phyloP scores from a whole-genome alignment of 2,329 filamentous ascomycete species.

The Conoideocrella luteorostrata region DNA sequence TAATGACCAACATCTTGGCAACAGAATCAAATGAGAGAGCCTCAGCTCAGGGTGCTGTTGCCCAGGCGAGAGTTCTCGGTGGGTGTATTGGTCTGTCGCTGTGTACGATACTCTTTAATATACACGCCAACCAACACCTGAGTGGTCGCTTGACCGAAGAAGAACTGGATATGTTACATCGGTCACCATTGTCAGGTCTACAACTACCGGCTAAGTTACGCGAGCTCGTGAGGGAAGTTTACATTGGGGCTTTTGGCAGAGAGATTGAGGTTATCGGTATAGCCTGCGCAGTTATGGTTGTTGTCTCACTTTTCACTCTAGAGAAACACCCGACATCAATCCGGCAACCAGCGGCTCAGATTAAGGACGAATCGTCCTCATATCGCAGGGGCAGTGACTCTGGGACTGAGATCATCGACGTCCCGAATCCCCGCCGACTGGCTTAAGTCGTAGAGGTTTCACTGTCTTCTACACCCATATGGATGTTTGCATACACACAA shows the following conservation, averaged over 20 bases:
- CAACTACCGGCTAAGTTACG: conserved; percentile 26
- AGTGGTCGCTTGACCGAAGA: conserved; percentile 25
- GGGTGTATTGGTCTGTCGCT: conserved; percentile 52
- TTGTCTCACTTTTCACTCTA: conserved; percentile 37
- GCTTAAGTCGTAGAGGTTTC: no score
- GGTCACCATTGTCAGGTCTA: conserved; percentile 34
- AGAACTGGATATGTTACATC: conserved; percentile 37
- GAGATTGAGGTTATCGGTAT: conserved; percentile 42
- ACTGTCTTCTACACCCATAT: no score
- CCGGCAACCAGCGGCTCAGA: conserved; percentile 21
- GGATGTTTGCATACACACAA: no score
- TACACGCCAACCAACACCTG: conserved; percentile 32
- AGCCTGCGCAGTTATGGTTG: conserved; percentile 35
- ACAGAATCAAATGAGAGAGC: conserved; percentile 44
- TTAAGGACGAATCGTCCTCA: conserved; percentile 22
- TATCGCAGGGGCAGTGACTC: conserved; percentile 29
- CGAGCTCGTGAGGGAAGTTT: conserved; percentile 32
- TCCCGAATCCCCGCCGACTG: conserved; percentile 16
- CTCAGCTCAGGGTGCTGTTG: conserved; percentile 52
- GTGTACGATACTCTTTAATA: conserved; percentile 54
- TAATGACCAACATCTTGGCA: conserved; percentile 48
- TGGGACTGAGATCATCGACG: conserved; percentile 29
- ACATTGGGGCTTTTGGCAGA: conserved; percentile 38
- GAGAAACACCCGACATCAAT: conserved; percentile 35
- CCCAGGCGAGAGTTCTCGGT: conserved; percentile 54